Evolutionary conservation across 2,329 filamentous ascomycete species (phyloP), one percentile per base, ranked within the genome.

Genomic region (Sporothrix brunneoviolacea): DNA sequence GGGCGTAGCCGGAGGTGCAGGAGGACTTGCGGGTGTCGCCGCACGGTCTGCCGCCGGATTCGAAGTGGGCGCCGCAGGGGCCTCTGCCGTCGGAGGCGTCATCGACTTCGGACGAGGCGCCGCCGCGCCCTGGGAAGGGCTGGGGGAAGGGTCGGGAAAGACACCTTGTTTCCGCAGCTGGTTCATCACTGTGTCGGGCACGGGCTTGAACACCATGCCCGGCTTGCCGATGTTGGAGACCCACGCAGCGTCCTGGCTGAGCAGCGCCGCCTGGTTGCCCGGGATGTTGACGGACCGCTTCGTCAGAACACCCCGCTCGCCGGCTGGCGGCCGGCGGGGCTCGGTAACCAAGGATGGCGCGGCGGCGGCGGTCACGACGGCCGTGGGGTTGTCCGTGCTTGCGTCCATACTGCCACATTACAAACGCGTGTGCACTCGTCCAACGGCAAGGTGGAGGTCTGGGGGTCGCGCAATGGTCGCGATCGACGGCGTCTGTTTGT

Each of bases 261-360:
- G 59, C 2, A 74, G 58, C 4, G 48, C 47, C 22, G 61, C 61
- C 54, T 76, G 73, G 36, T 71, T 65, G 15, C 59, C 62, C 0
- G 70, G 67, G 7, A 74, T 62, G 21, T 50, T 62, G 16, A 63
- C 52, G 18, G 64, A 54, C 12, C 54, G 62, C 7, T 60, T 61
- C 10, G 59, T 62, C 0, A 65, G 18, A 8, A 21, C 15, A 13
- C 44, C 41, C 3, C 19, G 38, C 3, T 38, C 37, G n/a, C 15
- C 48, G 3, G 18, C 40, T 4, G 38, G 33, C 19, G 44, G 54
- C 15, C 10, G 21, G n/a, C n/a, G n/a, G n/a, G n/a, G n/a, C n/a
- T n/a, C 13, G 3, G 45, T 40, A 12, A 5, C 39, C 4, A 18
- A 22, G 35, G 6, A 5, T 6, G 5, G 24, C 10, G 30, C 30